phyloP scores from a whole-genome alignment of 2,329 filamentous ascomycete genomes.

The Harringtonia aguacate region DNA sequence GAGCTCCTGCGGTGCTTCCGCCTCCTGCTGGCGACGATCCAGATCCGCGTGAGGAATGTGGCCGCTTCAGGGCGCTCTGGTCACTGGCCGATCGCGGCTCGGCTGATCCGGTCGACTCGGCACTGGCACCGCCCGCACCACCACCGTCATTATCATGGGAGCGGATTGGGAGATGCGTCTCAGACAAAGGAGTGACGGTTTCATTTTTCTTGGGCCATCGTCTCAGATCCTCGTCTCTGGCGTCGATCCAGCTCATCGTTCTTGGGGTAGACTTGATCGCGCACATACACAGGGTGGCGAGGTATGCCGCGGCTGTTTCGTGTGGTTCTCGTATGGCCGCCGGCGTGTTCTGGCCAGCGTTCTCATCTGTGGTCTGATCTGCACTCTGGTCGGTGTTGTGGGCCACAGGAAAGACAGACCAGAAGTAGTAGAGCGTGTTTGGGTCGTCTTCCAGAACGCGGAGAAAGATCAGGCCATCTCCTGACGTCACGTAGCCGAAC shows the following conservation, averaged over 20 bases:
- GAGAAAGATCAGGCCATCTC: constrained; percentile 6
- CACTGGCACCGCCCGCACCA: background rate
- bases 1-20: too few relatives aligned
- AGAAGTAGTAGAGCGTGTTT: background rate
- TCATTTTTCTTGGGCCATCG: too few relatives aligned
- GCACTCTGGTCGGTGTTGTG: background rate
- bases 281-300: too few relatives aligned
- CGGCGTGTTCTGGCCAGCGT: background rate
- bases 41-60: background rate
- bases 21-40: background rate
- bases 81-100: background rate
- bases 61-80: background rate
- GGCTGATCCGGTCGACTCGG: background rate
- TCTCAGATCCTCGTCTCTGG: too few relatives aligned
- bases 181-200: too few relatives aligned
- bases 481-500: constrained; percentile 7
- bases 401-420: too few relatives aligned
- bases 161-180: too few relatives aligned
- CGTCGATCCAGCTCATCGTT: too few relatives aligned
- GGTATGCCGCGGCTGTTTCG: too few relatives aligned
- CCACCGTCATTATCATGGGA: background rate
- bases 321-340: too few relatives aligned
- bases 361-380: background rate
- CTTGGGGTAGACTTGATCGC: too few relatives aligned
- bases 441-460: constrained; percentile 1